Conservation (phyloP, 2,329 filamentous ascomycete genomes). For the Penicillium olsonii region DNA sequence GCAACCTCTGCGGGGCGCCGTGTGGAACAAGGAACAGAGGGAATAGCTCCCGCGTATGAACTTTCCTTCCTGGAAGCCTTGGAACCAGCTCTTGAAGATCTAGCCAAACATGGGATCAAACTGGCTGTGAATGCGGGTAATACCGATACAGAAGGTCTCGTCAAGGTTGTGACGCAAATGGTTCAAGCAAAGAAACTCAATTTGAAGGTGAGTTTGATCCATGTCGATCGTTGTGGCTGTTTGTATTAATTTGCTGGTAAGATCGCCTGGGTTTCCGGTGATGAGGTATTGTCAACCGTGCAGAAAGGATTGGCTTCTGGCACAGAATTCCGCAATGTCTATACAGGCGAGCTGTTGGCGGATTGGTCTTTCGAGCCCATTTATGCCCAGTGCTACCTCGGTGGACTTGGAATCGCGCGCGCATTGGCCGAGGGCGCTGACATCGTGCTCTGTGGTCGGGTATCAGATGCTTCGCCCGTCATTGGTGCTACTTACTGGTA, state of each 20-base stretch:
- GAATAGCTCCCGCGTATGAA: conserved; percentile 49
- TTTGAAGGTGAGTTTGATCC: conserved; percentile 33
- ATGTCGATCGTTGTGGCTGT: neutral
- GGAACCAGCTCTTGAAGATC: conserved; percentile 41
- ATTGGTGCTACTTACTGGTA: conserved; percentile 48
- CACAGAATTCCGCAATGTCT: conserved; percentile 42
- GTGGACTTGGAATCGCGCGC: conserved; percentile 42
- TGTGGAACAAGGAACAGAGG: conserved; percentile 33
- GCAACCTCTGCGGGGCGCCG: conserved; percentile 43
- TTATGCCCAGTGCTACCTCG: conserved; percentile 39
- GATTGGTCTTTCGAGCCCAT: conserved; percentile 41
- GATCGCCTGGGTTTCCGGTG: conserved; percentile 52
- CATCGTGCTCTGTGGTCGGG: conserved; percentile 48
- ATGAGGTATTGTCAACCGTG: conserved; percentile 44
- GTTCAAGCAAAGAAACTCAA: conserved; percentile 41
- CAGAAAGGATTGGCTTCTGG: conserved; percentile 32
- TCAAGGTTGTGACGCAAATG: conserved; percentile 41
- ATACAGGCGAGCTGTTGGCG: conserved; percentile 34
- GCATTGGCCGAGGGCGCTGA: conserved; percentile 45
- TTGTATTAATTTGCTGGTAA: neutral
- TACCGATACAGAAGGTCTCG: conserved; percentile 44
- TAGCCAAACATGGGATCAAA: conserved; percentile 46
- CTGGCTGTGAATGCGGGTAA: conserved; percentile 49
- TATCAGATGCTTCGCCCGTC: conserved; percentile 47
- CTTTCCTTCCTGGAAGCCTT: conserved; percentile 54